A percentile compares a stretch with the other conserved stretches of the same genome.
phyloP scores from a whole-genome alignment of 495 filamentous ascomycete genomes.

The Tuber microsphaerosporum region DNA sequence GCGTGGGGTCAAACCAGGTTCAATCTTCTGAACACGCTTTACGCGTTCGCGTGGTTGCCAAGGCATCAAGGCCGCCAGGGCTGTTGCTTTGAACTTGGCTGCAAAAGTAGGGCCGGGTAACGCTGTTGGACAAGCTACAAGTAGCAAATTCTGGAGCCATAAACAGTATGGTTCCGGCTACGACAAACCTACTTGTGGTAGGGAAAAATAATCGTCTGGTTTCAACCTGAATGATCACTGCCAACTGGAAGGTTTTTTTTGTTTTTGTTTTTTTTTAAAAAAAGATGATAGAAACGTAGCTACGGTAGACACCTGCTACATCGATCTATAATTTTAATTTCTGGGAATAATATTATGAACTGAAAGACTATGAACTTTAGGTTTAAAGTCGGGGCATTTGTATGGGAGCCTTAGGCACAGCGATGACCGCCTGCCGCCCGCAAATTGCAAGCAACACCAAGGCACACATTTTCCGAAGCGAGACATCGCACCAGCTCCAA shows the following conservation, averaged over 20 bases:
- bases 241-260: too few relatives aligned
- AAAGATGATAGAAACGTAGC: background rate
- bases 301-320: background rate
- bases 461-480: too few relatives aligned
- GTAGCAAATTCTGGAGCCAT: too few relatives aligned
- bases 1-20: slow-evolving; percentile 7
- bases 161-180: too few relatives aligned
- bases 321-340: background rate
- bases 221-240: background rate
- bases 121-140: background rate
- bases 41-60: slow-evolving; percentile 26
- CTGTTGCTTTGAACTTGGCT: background rate
- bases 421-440: too few relatives aligned
- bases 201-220: background rate
- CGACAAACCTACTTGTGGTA: background rate
- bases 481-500: too few relatives aligned
- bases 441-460: too few relatives aligned
- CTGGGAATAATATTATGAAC: background rate
- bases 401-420: too few relatives aligned
- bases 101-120: background rate
- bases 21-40: slow-evolving; percentile 31
- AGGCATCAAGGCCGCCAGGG: background rate
- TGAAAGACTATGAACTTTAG: background rate
- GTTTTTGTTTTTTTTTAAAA: too few relatives aligned
- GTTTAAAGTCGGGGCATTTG: background rate